phyloP scores from a whole-genome alignment of 73 alveolate genomes.

The Halteria grandinella region DNA sequence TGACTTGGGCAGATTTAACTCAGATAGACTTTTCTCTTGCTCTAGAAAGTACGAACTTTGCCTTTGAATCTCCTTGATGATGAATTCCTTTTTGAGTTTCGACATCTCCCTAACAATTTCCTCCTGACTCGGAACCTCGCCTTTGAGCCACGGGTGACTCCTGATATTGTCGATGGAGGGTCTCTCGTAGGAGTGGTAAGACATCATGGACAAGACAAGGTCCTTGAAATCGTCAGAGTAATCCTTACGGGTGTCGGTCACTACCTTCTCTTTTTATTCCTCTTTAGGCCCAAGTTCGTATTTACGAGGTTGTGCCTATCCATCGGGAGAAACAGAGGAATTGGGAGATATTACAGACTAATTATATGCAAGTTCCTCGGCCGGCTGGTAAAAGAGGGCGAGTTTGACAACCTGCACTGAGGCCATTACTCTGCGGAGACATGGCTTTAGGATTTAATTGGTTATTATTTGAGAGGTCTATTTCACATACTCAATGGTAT shows the following conservation, averaged over 20 bases:
- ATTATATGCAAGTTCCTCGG: too few species aligned
- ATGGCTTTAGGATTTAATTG: too few species aligned
- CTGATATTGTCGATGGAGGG: conserved; percentile 41
- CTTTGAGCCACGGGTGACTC: conserved; percentile 60
- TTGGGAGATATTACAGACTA: too few species aligned
- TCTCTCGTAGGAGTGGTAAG: conserved; percentile 38
- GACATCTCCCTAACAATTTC: conserved; percentile 45
- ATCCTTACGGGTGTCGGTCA: not conserved
- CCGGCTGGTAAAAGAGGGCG: too few species aligned
- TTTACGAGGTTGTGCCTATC: not conserved
- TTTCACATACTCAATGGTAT: too few species aligned
- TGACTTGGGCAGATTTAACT: conserved; percentile 9
- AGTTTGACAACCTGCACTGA: too few species aligned
- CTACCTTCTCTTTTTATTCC: not conserved
- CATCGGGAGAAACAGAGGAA: too few species aligned
- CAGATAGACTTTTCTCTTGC: not conserved
- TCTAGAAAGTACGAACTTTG: conserved; percentile 33
- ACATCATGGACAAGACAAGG: conserved; percentile 33
- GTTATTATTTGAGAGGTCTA: too few species aligned
- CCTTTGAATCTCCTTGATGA: conserved; percentile 22
- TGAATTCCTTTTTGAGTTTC: conserved; percentile 36
- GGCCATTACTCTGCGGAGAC: too few species aligned
- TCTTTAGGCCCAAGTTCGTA: not conserved
- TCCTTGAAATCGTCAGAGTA: conserved; percentile 44
- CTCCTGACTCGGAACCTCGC: conserved; percentile 36